A percentile compares a stretch with the other conserved stretches of the same genome.
Conservation (phyloP, 306 rosid genomes). For the Alnus rubra region DNA sequence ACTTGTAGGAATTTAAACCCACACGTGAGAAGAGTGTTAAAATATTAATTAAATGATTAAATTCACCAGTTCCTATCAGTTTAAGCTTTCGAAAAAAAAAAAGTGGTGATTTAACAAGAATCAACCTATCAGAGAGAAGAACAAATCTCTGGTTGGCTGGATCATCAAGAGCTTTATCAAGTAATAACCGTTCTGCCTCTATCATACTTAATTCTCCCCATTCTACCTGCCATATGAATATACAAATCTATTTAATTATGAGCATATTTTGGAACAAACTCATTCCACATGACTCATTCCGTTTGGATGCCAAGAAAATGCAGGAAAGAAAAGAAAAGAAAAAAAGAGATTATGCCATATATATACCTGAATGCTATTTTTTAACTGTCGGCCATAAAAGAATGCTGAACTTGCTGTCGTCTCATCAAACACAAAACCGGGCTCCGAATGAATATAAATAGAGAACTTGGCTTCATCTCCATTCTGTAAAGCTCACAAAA, state of each 20-base stretch:
- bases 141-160: conserved; percentile 12
- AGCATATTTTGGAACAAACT: not conserved
- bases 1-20: no score
- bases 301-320: not conserved
- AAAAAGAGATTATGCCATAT: no score
- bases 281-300: not conserved
- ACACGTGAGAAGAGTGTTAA: no score
- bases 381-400: conserved; percentile 42
- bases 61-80: no score
- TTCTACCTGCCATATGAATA: conserved; percentile 36
- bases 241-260: not conserved
- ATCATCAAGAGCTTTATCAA: conserved; percentile 23
- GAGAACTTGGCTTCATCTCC: conserved; percentile 31
- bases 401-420: conserved; percentile 40
- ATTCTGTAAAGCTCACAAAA: not conserved
- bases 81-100: no score
- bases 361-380: conserved; percentile 41
- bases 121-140: conserved; percentile 15
- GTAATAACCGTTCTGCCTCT: conserved; percentile 43
- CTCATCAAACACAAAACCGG: conserved; percentile 46
- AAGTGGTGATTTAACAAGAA: no score
- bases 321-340: no score
- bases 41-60: no score
- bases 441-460: conserved; percentile 41
- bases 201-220: conserved; percentile 65